phyloP scores from a whole-genome alignment of 1,139 yeast species.

The Debaryomyces robertsiae region DNA sequence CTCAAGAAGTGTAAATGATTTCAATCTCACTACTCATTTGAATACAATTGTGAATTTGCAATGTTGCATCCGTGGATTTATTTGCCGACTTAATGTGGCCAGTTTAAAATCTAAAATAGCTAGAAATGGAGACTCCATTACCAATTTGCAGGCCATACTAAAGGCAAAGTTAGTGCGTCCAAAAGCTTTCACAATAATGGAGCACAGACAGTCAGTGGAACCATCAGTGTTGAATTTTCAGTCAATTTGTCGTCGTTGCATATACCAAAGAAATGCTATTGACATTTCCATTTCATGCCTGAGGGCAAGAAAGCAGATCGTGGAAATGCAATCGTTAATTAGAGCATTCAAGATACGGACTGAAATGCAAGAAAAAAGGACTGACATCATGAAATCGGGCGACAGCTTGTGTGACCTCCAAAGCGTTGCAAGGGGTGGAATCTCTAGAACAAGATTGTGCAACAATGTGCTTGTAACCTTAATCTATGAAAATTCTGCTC shows the following conservation, averaged over 20 bases:
- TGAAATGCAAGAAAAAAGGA: slow-evolving; percentile 21
- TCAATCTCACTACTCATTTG: slow-evolving; percentile 17
- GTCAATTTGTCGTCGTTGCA: slow-evolving; percentile 33
- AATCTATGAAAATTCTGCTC: slow-evolving; percentile 38
- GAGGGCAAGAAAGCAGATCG: slow-evolving; percentile 23
- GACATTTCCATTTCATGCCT: slow-evolving; percentile 16
- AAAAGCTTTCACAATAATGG: slow-evolving; percentile 26
- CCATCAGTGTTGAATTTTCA: slow-evolving; percentile 33
- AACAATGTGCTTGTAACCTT: slow-evolving; percentile 46
- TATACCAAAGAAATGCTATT: slow-evolving; percentile 23
- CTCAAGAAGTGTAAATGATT: slow-evolving; percentile 16
- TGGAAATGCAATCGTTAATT: slow-evolving; percentile 37
- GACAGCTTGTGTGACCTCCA: slow-evolving; percentile 43
- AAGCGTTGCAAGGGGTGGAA: slow-evolving; percentile 55
- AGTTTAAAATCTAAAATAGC: slow-evolving; percentile 14
- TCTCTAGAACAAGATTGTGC: slow-evolving; percentile 48
- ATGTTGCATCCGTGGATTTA: slow-evolving; percentile 31
- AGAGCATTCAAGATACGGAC: slow-evolving; percentile 33
- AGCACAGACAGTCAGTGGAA: slow-evolving; percentile 27
- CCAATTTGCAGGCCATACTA: slow-evolving; percentile 32
- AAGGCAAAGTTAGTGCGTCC: slow-evolving; percentile 29
- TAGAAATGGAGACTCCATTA: slow-evolving; percentile 14
- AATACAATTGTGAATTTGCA: slow-evolving; percentile 25
- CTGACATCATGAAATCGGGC: slow-evolving; percentile 18
- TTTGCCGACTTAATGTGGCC: slow-evolving; percentile 18